Base-by-base conservation (phyloP, 352 stramenopile genomes). In the Stramenopiles sp. region DNA sequence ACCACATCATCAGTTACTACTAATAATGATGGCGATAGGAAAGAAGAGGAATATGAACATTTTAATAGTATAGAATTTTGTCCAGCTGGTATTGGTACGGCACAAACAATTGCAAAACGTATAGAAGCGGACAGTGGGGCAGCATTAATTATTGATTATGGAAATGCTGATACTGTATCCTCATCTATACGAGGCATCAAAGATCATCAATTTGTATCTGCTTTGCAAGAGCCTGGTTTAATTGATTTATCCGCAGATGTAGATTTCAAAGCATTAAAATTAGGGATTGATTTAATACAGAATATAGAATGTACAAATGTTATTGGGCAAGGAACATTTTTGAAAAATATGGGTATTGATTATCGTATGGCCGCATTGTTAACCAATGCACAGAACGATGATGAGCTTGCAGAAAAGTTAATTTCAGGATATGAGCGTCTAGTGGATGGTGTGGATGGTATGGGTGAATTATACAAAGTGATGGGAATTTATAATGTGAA, bases 61-160 rank as follows among this genome's bases (percentile, higher is more conserved):
- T 92, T 92, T 31, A 90, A 95, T 78, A 88, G 91, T 65, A 91
- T 97, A 63, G 94, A 98, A 86, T 93, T 97, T 79, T 96, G 90
- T 84, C 93, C 93, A 0, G 87, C 94, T 80, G 91, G 90, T 29
- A 90, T 97, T 30, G 86, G 93, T 1, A 83, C 97, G 29, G 87
- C 90, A 23, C 91, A 97, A 82, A 92, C 97, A 81, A 90, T 98
- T 78, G 88, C 91, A 23, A 90, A 90, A 81, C 86, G 90, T 23
- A 86, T 98, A 30, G 85, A 89, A 43, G 85, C 90, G 65, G 87
- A 88, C 69, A 86, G 91, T 30, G 93, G 92, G 30, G 87, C 86
- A 7, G 92, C 93, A 20, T 81, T 98, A 0, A 90, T 97, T 38
- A 87, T 98, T 78, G 94, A 98, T 85, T 98, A 98, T 83, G 94